These are phyloP conservation scores for Orbilia oligospora DNA, from an alignment of 2,329 filamentous ascomycete genomes.

Conservation along the genomic window DNA sequence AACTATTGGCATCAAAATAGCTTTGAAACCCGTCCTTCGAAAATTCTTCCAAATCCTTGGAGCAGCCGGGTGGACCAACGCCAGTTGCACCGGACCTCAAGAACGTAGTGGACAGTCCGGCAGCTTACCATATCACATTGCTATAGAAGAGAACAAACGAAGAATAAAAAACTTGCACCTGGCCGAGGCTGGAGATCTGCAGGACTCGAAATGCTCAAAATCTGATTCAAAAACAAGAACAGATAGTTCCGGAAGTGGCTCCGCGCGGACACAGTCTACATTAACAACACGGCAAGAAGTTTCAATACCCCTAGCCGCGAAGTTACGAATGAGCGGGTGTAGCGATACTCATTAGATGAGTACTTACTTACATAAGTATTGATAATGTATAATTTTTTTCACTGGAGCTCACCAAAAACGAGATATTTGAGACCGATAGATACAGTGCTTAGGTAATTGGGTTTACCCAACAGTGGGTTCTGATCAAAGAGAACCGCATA, in stretches of 20 bases:
- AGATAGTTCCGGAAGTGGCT: slow-evolving; percentile 21
- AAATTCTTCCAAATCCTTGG: slow-evolving; percentile 18
- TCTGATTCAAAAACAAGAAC: slow-evolving; percentile 12
- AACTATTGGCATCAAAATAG: slow-evolving; percentile 4
- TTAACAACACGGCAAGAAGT: neutral
- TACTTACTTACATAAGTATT: neutral
- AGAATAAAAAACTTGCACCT: slow-evolving; percentile 21
- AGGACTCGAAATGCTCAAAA: slow-evolving; percentile 24
- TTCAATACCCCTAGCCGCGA: neutral
- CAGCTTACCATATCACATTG: slow-evolving; percentile 18
- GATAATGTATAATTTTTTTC: slow-evolving; percentile 3
- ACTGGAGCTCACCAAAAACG: neutral
- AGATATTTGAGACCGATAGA: neutral
- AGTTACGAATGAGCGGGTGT: slow-evolving; percentile 9
- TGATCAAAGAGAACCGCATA: neutral
- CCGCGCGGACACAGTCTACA: slow-evolving; percentile 1
- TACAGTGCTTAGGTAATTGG: neutral
- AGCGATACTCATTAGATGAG: neutral
- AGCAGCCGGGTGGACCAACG: neutral
- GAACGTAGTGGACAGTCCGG: slow-evolving; percentile 15
- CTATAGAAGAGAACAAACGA: slow-evolving; percentile 15
- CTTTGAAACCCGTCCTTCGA: slow-evolving; percentile 45
- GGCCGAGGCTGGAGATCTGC: neutral
- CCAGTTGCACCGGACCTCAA: slow-evolving; percentile 20
- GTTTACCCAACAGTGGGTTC: neutral